Conservation (phyloP, 1,284 basidiomycete genomes). For the Peniophora sp. region DNA sequence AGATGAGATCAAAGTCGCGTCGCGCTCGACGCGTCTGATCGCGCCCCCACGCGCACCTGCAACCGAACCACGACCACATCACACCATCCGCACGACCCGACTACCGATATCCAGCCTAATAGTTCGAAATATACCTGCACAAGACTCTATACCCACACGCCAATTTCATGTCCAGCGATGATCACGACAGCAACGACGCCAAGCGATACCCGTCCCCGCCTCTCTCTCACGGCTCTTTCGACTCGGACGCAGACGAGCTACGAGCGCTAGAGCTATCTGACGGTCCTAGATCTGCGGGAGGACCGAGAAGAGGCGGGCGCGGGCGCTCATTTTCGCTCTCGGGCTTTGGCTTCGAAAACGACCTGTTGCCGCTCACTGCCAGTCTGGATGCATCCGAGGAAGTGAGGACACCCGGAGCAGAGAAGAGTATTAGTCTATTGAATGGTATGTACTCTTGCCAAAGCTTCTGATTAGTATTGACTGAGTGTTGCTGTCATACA, state of each 20-base stretch:
- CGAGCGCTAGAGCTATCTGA: conserved; percentile 71
- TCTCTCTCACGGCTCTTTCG: conserved; percentile 39
- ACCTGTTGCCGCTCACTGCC: conserved; percentile 68
- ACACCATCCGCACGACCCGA: background rate
- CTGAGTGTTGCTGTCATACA: conserved; percentile 18
- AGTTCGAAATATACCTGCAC: background rate
- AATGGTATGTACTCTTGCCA: conserved; percentile 47
- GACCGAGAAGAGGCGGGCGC: conserved; percentile 20
- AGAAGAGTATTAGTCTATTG: conserved; percentile 71
- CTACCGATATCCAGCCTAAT: background rate
- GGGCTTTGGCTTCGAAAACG: conserved; percentile 72
- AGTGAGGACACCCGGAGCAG: conserved; percentile 34
- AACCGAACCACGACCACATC: background rate
- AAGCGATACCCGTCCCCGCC: conserved; percentile 6
- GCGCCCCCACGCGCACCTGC: background rate
- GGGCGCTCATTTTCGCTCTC: conserved; percentile 63
- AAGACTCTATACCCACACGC: conserved; percentile 6
- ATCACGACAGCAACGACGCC: background rate
- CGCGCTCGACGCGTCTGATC: background rate
- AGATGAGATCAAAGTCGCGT: background rate
- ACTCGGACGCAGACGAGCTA: conserved; percentile 61
- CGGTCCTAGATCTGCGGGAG: conserved; percentile 36
- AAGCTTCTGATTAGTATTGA: background rate
- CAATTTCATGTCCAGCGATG: conserved; percentile 2
- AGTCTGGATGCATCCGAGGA: conserved; percentile 64